phyloP scores from a whole-genome alignment of 2,329 filamentous ascomycete genomes.

The Fusarium penzigii region DNA sequence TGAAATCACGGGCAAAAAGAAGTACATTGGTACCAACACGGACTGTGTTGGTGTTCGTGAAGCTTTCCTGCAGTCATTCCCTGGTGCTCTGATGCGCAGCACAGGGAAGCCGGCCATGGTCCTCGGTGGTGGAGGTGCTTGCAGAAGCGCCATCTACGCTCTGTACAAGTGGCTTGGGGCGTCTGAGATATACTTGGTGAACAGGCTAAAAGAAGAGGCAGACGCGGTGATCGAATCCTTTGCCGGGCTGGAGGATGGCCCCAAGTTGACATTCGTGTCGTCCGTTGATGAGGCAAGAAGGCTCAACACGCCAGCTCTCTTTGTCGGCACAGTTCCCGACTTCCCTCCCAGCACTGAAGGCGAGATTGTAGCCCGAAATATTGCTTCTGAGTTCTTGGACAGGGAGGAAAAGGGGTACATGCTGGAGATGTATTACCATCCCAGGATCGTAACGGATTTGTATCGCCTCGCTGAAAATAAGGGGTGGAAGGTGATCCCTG shows the following conservation, averaged over 20 bases:
- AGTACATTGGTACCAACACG: slow-evolving; percentile 10
- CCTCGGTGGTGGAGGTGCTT: slow-evolving; percentile 8
- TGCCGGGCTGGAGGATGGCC: background rate
- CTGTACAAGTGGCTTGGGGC: slow-evolving; percentile 8
- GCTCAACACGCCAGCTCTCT: slow-evolving; percentile 5
- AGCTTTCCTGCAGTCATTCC: slow-evolving; percentile 6
- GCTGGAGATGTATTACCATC: slow-evolving; percentile 21
- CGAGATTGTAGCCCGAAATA: slow-evolving; percentile 11
- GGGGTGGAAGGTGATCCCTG: slow-evolving; percentile 11
- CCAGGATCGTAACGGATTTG: slow-evolving; percentile 10
- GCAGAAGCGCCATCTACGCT: slow-evolving; percentile 3
- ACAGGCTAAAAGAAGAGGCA: slow-evolving; percentile 4
- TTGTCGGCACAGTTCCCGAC: slow-evolving; percentile 16
- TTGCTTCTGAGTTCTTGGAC: slow-evolving; percentile 8
- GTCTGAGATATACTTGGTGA: slow-evolving; percentile 7
- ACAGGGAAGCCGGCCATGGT: slow-evolving; percentile 5
- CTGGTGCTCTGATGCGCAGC: background rate
- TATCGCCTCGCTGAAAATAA: slow-evolving; percentile 1
- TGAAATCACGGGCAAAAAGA: background rate
- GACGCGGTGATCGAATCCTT: slow-evolving; percentile 4
- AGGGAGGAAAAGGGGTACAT: slow-evolving; percentile 9
- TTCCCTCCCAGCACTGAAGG: slow-evolving; percentile 9
- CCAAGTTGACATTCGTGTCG: background rate
- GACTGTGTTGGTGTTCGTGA: slow-evolving; percentile 9
- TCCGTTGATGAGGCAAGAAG: slow-evolving; percentile 3